Evolutionary conservation across 306 rosid species (phyloP), one percentile per base, ranked within the genome.

Genomic region (Cicer yamashitae): DNA sequence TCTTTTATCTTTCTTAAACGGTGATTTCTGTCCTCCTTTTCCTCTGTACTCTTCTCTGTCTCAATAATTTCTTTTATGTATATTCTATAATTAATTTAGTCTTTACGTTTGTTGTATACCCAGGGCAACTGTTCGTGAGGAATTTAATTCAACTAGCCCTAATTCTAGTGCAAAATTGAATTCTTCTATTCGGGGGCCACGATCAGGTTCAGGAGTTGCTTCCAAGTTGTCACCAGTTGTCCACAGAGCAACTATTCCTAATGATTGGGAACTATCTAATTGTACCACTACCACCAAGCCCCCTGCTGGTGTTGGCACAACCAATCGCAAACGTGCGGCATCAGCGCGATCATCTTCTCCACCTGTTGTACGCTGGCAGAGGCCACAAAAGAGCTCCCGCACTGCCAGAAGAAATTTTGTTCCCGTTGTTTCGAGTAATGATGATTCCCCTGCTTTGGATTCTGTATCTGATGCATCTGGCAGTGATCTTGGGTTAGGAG

Each of bases 361-460:
- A 44, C 96, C 98, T 53, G 93, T 88, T 80, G 82, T 85, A 75
- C 86, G 82, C 8, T 90, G 96, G 78, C 96, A 93, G 84, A 86
- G 93, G 84, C 91, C 93, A 39, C 98, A 89, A 58, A 93, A 91
- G 83, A 93, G 82, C 83, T 91, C 98, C 15, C 93, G 98, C 30
- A 81, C 89, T 73, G 96, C 96, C 70, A 86, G 96, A 69, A 82
- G 96, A 82, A 93, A 85, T 88, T 78, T 88, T 25, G 74, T 86
- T 73, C 89, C 96, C 6, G 82, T 80, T 79, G 87, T 81, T 81
- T 81, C 96, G 15, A 91, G 82, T 80, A 89, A 81, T 75, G 98
- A 83, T 74, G 96, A 86, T 51, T 82, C 83, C 79, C 86, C 92
- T 86, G 78, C 81, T 76, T 81, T 86, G 79, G 97, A 86, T 79